Base-by-base conservation (phyloP, 73 alveolate genomes). In the Urostyla sp. region DNA sequence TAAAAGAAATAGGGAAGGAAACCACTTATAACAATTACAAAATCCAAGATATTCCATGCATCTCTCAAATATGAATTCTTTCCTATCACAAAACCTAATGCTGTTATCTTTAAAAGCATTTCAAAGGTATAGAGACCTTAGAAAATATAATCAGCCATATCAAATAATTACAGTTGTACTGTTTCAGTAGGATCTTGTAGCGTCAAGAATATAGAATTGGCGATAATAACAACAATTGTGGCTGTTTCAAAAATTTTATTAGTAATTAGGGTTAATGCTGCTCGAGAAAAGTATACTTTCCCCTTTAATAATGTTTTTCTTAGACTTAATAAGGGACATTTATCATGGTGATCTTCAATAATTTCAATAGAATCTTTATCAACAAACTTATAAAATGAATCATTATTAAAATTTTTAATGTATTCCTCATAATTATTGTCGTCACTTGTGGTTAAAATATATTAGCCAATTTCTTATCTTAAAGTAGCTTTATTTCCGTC, bases 11-110 rank as follows among this genome's bases (percentile, higher is more conserved):
- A 53, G 2, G 93, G 85, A 18, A 94, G n/a, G 51, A 82, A 94
- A 27, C 92, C 97, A 44, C 94, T 78, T 27, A 89, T 43, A 4
- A 94, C 90, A 21, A 92, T 60, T 0, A 90, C 50, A 21, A 90
- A 85, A 75, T 92, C 96, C 23, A 92, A 74, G 0, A 89, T 57
- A 72, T 91, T 91, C 94, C 97, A 91, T 13, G 84, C 23, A 45
- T 91, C 97, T 51, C 97, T 87, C 32, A 91, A 56, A 46, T 91
- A 91, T 10, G 87, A 35, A 24, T 57, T 52, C 43, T 53, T 38
- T 43, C 21, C 18, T 4, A 54, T 1, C 26, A 75, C 18, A 45
- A 75, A 45, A 18, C 87, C 87, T 37, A 75, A 13, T 1, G 72
- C 76, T 8, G 57, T n/a, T 21, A 75, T 75, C 58, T 75, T 75